A percentile compares a stretch with the other conserved stretches of the same genome.
Evolutionary conservation across 2,329 filamentous ascomycete genomes (phyloP).

Genomic region (Cadophora luteo-olivacea): DNA sequence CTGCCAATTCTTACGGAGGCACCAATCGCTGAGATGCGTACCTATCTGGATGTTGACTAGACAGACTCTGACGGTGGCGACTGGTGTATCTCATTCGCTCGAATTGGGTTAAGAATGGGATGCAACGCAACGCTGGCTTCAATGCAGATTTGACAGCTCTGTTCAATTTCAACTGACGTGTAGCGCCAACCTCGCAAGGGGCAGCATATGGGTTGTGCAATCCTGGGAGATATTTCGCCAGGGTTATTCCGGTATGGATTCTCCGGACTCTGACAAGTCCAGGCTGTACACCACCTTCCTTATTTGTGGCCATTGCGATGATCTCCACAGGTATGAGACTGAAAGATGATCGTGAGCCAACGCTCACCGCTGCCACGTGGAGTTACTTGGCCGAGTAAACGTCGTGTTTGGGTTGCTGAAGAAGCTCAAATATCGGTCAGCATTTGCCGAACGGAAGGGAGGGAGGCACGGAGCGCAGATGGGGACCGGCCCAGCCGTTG

Average conservation of each 20-base stretch:
- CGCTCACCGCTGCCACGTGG: not conserved
- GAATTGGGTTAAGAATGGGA: not conserved
- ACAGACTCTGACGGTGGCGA: not conserved
- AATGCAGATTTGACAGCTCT: not conserved
- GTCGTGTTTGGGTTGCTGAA: not conserved
- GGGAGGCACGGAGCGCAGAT: slow-evolving; percentile 22
- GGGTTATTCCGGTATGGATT: not conserved
- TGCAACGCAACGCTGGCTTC: not conserved
- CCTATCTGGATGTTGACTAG: not conserved
- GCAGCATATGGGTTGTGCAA: slow-evolving; percentile 3
- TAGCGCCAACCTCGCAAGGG: not conserved
- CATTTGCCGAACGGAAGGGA: slow-evolving; percentile 16
- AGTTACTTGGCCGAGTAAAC: not conserved
- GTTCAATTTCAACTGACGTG: not conserved
- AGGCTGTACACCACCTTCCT: not conserved
- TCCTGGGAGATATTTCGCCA: slow-evolving; percentile 1
- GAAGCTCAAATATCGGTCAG: not conserved
- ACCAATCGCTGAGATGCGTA: slow-evolving; percentile 7
- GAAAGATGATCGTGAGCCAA: not conserved
- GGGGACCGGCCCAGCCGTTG: not conserved
- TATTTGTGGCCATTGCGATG: not conserved
- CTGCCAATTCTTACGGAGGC: not conserved
- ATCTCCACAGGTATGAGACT: not conserved
- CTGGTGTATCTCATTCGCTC: slow-evolving; percentile 2
- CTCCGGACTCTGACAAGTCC: not conserved